phyloP scores from a whole-genome alignment of 768 basidiomycete species.

The Auriculariales sp. region DNA sequence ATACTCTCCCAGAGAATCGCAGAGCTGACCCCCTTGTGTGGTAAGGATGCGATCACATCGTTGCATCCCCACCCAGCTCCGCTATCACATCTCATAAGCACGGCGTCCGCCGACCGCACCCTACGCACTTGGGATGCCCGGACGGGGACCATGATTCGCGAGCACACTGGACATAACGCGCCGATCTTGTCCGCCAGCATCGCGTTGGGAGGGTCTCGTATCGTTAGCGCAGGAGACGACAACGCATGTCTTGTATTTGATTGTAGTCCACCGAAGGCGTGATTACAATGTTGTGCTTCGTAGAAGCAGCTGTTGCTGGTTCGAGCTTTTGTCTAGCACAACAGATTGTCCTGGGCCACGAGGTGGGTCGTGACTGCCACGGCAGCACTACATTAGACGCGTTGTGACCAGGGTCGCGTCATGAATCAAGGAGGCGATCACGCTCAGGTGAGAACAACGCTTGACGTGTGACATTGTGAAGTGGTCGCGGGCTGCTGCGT shows the following conservation, averaged over 20 bases:
- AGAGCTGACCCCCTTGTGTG: background rate
- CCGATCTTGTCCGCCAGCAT: slow-evolving; percentile 65
- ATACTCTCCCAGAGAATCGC: background rate
- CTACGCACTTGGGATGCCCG: slow-evolving; percentile 89
- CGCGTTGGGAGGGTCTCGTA: slow-evolving; percentile 48
- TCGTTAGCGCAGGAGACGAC: slow-evolving; percentile 87
- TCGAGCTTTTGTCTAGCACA: too few relatives aligned
- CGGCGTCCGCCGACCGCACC: slow-evolving; percentile 75
- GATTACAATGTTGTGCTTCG: background rate
- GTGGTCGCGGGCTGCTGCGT: too few relatives aligned
- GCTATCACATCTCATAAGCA: slow-evolving; percentile 63
- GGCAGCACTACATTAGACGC: too few relatives aligned
- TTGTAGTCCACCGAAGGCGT: slow-evolving; percentile 35
- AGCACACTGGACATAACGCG: slow-evolving; percentile 72
- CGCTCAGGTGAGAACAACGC: too few relatives aligned
- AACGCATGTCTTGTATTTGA: slow-evolving; percentile 70
- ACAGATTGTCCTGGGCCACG: too few relatives aligned
- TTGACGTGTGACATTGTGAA: too few relatives aligned
- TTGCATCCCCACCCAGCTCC: slow-evolving; percentile 63
- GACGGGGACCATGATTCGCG: slow-evolving; percentile 60
- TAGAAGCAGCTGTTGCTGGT: background rate
- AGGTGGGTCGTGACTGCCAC: too few relatives aligned
- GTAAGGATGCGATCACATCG: slow-evolving; percentile 76
- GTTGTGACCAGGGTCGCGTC: too few relatives aligned
- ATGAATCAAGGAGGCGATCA: too few relatives aligned